Evolutionary conservation across 768 basidiomycete genomes (phyloP).

Genomic region (Epithele typhae): DNA sequence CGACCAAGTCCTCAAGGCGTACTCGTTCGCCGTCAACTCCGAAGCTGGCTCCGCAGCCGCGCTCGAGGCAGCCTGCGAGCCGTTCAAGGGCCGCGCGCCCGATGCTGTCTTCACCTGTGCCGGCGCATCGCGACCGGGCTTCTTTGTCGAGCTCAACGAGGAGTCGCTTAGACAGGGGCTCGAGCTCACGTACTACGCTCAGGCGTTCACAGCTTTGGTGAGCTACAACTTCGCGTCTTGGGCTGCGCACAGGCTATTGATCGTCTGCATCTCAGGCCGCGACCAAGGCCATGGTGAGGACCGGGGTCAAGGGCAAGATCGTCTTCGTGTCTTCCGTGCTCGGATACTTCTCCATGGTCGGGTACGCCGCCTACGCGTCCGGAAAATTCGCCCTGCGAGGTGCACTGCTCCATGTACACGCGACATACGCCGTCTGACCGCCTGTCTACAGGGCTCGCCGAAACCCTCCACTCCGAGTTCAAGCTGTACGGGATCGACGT

Average conservation of each 20-base stretch:
- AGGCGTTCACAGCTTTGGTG: constrained; percentile 51
- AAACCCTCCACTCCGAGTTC: constrained; percentile 76
- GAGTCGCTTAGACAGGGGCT: constrained; percentile 55
- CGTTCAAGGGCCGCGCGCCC: constrained; percentile 55
- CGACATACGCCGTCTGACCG: too few relatives aligned
- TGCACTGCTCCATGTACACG: constrained; percentile 25
- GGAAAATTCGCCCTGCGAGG: constrained; percentile 86
- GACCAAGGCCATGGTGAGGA: constrained; percentile 56
- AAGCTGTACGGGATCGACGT: constrained; percentile 72
- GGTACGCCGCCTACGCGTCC: constrained; percentile 77
- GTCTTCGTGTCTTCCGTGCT: constrained; percentile 73
- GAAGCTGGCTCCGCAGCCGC: constrained; percentile 54
- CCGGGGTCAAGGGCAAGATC: constrained; percentile 61
- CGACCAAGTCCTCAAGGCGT: constrained; percentile 24
- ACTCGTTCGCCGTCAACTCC: constrained; percentile 61
- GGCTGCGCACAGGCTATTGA: neutral
- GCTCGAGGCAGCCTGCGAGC: constrained; percentile 51
- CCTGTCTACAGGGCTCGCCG: constrained; percentile 61
- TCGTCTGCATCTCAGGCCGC: constrained; percentile 45
- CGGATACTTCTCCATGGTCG: constrained; percentile 71
- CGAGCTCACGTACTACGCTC: constrained; percentile 52
- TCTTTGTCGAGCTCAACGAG: constrained; percentile 68
- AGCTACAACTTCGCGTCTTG: constrained; percentile 13
- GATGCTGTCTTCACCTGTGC: constrained; percentile 81
- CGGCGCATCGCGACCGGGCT: constrained; percentile 65